Percentiles rank a stretch among this genome's conserved stretches.
These are phyloP conservation scores for Populus simonii DNA, from an alignment of 345 rosid genomes.

Conservation along the genomic window DNA sequence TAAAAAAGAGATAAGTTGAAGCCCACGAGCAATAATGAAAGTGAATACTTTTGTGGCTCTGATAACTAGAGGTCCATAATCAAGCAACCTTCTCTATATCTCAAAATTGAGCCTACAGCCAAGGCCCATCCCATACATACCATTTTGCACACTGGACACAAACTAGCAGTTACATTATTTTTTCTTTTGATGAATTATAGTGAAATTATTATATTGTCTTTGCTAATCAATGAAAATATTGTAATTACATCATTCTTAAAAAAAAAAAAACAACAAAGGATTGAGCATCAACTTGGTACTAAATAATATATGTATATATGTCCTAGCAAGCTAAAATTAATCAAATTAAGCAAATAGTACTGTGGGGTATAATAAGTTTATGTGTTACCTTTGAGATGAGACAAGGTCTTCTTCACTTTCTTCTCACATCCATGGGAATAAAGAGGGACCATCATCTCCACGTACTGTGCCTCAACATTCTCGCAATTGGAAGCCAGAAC, in stretches of 20 bases:
- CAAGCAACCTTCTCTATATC: not conserved
- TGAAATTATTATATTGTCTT: not conserved
- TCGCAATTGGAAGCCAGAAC: conserved; percentile 49
- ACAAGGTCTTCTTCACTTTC: conserved; percentile 67
- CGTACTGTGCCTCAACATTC: conserved; percentile 84
- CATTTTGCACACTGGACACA: not conserved
- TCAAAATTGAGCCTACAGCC: not conserved
- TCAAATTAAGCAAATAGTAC: too few species aligned
- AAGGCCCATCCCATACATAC: not conserved
- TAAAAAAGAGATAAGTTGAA: too few species aligned
- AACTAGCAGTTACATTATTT: not conserved
- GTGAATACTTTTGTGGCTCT: too few species aligned
- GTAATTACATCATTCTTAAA: not conserved
- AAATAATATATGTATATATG: not conserved
- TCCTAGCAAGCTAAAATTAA: too few species aligned
- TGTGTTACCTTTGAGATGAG: conserved; percentile 71
- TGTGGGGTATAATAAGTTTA: not conserved
- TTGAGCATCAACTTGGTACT: not conserved
- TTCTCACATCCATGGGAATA: conserved; percentile 80
- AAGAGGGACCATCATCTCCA: conserved; percentile 91
- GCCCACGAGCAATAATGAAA: too few species aligned
- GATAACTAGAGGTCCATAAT: not conserved
- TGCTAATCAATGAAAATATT: not conserved
- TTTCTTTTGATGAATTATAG: not conserved
- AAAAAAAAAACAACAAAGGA: not conserved